These are phyloP conservation scores for Jatropha curcas DNA, from an alignment of 345 rosid genomes.

Conservation along the genomic window DNA sequence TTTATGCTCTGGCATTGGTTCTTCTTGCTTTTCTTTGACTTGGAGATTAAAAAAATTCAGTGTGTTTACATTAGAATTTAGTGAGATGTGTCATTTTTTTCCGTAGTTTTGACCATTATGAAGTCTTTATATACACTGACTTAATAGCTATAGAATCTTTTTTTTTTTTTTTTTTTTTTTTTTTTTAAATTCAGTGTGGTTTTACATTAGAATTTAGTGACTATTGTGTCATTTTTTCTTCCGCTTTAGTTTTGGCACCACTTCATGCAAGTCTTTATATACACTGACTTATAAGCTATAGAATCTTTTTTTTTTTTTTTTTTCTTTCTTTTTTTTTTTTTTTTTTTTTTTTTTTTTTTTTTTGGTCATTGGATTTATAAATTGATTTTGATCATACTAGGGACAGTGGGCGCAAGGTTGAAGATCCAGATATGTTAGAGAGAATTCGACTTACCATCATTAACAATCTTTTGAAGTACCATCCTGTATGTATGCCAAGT, in stretches of 20 bases:
- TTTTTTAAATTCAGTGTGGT: no score
- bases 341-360: no score
- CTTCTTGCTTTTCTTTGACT: conserved; percentile 1
- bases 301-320: no score
- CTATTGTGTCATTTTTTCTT: no score
- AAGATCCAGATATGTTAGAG: conserved; percentile 90
- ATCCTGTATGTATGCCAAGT: conserved; percentile 66
- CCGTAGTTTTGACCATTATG: neutral
- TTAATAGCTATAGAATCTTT: conserved; percentile 1
- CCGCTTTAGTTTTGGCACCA: no score
- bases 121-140: neutral
- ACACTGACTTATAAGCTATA: no score
- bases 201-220: no score
- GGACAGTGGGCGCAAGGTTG: conserved; percentile 92
- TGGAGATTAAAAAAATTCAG: neutral
- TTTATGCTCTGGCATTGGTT: neutral
- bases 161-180: conserved; percentile 17
- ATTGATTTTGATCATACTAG: conserved; percentile 36
- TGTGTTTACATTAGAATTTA: neutral
- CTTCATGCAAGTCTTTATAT: no score
- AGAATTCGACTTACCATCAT: conserved; percentile 88
- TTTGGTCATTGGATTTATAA: conserved; percentile 22
- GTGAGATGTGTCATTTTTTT: neutral
- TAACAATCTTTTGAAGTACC: conserved; percentile 91
- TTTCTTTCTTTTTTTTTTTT: no score